Evolutionary conservation across 495 filamentous ascomycete genomes (phyloP), one percentile per base, ranked within the genome.

Genomic region (Daldinia loculata): DNA sequence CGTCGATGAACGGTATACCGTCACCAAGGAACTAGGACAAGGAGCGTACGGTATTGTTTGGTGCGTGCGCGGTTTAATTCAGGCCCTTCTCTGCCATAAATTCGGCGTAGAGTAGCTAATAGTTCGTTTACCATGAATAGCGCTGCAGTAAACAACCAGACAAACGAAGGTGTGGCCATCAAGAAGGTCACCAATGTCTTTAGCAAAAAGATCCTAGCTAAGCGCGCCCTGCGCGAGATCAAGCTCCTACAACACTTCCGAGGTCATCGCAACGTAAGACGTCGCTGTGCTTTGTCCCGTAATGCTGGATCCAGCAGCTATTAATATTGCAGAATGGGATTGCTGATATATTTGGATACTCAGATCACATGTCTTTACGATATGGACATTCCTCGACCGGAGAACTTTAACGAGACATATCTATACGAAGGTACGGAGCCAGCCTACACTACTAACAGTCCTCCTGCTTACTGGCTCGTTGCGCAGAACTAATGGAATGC

Each of bases 171-270:
- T n/a, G 94, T 99, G 61, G 95, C 95, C 65, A 93, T 99, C 83
- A 99, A 99, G 85, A 99, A 99, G 80, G 93, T 99, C 76, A 99
- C 95, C 81, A 99, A 99, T 91, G 96, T 99, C 67, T 98, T 99
- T 86, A 97, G 94, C 88, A 99, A 99, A 85, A 98, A 98, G 89
- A 99, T 99, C 72, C 84, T 99, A 66, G 95, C 95, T 66, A 99
- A 99, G 87, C 92, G 95, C 71, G 95, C 96, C 60, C 81, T 99
- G 84, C 89, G 96, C 80, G 95, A 99, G 83, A 98, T 99, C 80
- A 99, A 99, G 87, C 88, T 99, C 66, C 86, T 99, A 65, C 96
- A 98, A 84, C 95, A 99, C 77, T 99, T 99, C 86, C 83, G 95
- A 77, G 95, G 95, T 74, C 86, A 88, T 63, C 83, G 86, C 48